Base-by-base conservation (phyloP, 805 yeast species). In the Metschnikowia gelsemii region DNA sequence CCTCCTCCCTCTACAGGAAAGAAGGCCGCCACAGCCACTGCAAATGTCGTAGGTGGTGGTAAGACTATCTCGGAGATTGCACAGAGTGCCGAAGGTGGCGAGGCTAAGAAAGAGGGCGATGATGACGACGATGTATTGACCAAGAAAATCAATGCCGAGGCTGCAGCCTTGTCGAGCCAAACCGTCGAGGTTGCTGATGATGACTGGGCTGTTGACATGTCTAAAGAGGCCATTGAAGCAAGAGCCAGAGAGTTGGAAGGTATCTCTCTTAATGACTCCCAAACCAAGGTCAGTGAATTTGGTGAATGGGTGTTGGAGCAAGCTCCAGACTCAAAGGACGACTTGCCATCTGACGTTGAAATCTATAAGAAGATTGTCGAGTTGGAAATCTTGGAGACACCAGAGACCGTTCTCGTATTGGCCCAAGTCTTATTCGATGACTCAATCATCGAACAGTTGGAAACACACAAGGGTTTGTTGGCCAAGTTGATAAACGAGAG, bases 181-280 rank as follows among this genome's bases (percentile, higher is more conserved):
- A 77, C 77, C 36, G 77, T 79, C 45, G 81, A 77, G 47, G 84
- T 86, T 40, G 82, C 82, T 50, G 96, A 89, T 61, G 97, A 87
- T 54, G 96, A 87, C 52, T 91, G 98, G 98, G 88, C 96, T 14
- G 96, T 90, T 31, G 99, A 91, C 65, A 87, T 90, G 78, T 86
- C 96, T 35, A 93, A 87, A 64, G 98, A 89, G 69, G 98, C 98
- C 44, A 87, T 91, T 51, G 82, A 84, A 61, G 88, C 86, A 33
- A 86, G 99, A 69, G 96, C 96, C 32, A 71, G 80, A 56, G 95
- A 87, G 63, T 75, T 89, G 51, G 95, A 88, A 66, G 88, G 82
- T 18, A 70, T 78, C 45, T 56, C 68, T 31, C 62, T 75, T 45
- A 66, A 63, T 46, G 78, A 68, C 34, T 66, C 62, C 35, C 76